Base-by-base conservation (phyloP, 1,284 basidiomycete genomes). In the Mycena sp. region DNA sequence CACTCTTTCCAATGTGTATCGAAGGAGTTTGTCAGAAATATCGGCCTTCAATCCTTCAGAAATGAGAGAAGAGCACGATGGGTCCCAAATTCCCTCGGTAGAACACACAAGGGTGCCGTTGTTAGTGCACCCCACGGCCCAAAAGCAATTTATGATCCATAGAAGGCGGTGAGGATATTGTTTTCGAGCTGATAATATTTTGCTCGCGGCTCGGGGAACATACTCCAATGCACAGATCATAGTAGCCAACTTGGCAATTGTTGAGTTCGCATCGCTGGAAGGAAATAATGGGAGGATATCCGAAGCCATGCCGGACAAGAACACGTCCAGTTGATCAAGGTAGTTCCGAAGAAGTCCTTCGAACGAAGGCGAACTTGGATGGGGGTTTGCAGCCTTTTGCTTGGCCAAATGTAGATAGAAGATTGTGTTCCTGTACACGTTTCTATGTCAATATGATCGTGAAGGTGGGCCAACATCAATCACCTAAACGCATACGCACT, bases 351-450 rank as follows among this genome's bases (percentile, higher is more conserved):
- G 26, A 41, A 55, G 53, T 14, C 53, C 19, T 26, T 55, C 28
- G 43, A 45, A 55, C 43, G 53, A 4, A 6, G 53, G 21, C 21
- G 10, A 32, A 44, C 14, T 14, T 2, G 52, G 1, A 44, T 54
- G 32, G 11, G 23, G 53, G 19, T 19, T 44, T 43, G 19, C 19
- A 44, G 21, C 19, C 12, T 26, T 17, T 5, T 7, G 28, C 26
- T 55, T 28, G 30, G 17, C 30, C 21, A 55, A 41, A 55, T 55
- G 53, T 26, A 55, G 30, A 55, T 55, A 55, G n/a, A 32, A 55
- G 43, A 52, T 52, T 38, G 29, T 28, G 26, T 46, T 46, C 23
- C 11, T 46, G 26, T 6, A 29, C 32, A 7, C 32, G 14, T 9
- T 9, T 7, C 32, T 14, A 35, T 35, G 32, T 35, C 9, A 35